A percentile compares a stretch with the other conserved stretches of the same genome.
These are phyloP conservation scores for Malassezia caprae DNA, from an alignment of 1,284 basidiomycete genomes.

Conservation along the genomic window DNA sequence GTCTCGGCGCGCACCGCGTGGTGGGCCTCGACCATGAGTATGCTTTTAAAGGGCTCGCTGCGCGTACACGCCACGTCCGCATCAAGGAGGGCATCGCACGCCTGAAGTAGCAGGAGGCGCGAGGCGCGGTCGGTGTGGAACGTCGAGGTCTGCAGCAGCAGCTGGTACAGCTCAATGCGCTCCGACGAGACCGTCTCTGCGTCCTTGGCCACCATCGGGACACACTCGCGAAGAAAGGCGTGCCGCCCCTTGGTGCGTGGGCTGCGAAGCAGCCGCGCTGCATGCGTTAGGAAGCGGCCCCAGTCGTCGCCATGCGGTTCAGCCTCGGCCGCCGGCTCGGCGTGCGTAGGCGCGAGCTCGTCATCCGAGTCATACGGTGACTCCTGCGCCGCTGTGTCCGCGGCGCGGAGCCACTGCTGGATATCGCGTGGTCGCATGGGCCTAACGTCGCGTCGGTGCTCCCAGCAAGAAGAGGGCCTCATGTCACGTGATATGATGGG, in stretches of 20 bases:
- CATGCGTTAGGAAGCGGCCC: constrained; percentile 24
- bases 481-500: background rate
- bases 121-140: constrained; percentile 66
- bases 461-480: background rate
- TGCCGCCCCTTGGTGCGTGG: constrained; percentile 25
- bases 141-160: constrained; percentile 64
- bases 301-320: constrained; percentile 23
- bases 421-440: constrained; percentile 15
- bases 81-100: constrained; percentile 59
- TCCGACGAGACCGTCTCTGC: constrained; percentile 56
- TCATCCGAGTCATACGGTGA: constrained; percentile 40
- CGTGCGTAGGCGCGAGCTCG: constrained; percentile 25
- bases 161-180: constrained; percentile 61
- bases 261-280: constrained; percentile 18
- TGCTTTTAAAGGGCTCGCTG: constrained; percentile 32
- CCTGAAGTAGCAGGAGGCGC: constrained; percentile 59
- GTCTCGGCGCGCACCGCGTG: constrained; percentile 64
- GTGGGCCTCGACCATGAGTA: constrained; percentile 60
- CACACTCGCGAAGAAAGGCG: constrained; percentile 21
- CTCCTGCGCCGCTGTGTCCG: constrained; percentile 3
- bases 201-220: constrained; percentile 21
- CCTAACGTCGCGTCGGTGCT: background rate
- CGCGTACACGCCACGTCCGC: constrained; percentile 52
- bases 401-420: constrained; percentile 14
- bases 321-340: background rate